A percentile compares a stretch with the other conserved stretches of the same genome.
These are phyloP conservation scores for Diddensiella santjacobensis DNA, from an alignment of 805 yeast species.

Conservation along the genomic window DNA sequence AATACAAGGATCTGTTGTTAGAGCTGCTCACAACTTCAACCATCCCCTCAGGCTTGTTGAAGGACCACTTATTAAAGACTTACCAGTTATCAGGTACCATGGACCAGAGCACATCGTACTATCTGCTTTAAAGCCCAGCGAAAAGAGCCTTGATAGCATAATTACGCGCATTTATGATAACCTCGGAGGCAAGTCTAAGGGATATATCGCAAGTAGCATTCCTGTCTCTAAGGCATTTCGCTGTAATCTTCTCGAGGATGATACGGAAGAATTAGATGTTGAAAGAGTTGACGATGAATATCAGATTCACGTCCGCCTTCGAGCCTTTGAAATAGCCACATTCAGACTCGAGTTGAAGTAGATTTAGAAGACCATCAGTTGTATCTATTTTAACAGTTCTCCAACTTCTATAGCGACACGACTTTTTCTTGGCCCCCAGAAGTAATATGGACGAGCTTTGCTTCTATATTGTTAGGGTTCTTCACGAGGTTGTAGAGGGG, in stretches of 20 bases:
- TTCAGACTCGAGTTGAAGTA: slow-evolving; percentile 23
- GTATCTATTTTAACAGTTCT: too few species aligned
- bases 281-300: slow-evolving; percentile 7
- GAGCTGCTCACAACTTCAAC: slow-evolving; percentile 65
- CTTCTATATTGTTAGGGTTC: slow-evolving; percentile 41
- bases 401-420: too few species aligned
- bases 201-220: slow-evolving; percentile 45
- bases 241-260: slow-evolving; percentile 28
- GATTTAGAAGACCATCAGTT: too few species aligned
- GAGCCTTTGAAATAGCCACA: slow-evolving; percentile 78
- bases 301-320: slow-evolving; percentile 43
- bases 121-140: slow-evolving; percentile 79
- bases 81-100: slow-evolving; percentile 29
- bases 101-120: slow-evolving; percentile 63
- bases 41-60: slow-evolving; percentile 31
- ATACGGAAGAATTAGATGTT: slow-evolving; percentile 10
- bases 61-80: slow-evolving; percentile 17
- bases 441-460: slow-evolving; percentile 13
- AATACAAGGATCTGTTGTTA: slow-evolving; percentile 55
- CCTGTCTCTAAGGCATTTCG: slow-evolving; percentile 52
- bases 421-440: too few species aligned
- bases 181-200: slow-evolving; percentile 71
- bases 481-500: slow-evolving; percentile 38
- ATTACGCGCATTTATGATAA: slow-evolving; percentile 79
- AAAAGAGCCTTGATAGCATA: too few species aligned